Evolutionary conservation across 1,139 yeast genomes (phyloP).

Genomic region (Zygoascus meyerae): DNA sequence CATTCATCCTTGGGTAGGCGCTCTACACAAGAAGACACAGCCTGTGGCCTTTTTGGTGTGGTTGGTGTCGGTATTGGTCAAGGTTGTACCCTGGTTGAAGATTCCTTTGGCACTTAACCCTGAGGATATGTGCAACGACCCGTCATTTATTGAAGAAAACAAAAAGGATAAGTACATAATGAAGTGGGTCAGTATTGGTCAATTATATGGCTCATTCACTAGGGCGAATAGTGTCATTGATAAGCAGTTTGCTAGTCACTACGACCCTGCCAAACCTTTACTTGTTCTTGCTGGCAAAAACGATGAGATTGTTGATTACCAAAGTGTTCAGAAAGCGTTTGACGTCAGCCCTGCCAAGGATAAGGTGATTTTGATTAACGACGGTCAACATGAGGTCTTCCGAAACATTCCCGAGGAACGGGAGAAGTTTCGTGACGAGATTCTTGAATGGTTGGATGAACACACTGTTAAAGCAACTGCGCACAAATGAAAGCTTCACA

Average conservation of each 20-base stretch:
- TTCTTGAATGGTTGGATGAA: slow-evolving; percentile 39
- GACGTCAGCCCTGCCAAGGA: slow-evolving; percentile 35
- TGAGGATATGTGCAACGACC: slow-evolving; percentile 53
- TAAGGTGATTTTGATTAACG: slow-evolving; percentile 34
- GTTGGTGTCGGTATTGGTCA: slow-evolving; percentile 45
- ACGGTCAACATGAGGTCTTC: slow-evolving; percentile 34
- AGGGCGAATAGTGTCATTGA: slow-evolving; percentile 53
- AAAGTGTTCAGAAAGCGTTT: slow-evolving; percentile 47
- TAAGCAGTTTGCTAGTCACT: slow-evolving; percentile 40
- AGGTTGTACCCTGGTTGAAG: slow-evolving; percentile 47
- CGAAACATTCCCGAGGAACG: slow-evolving; percentile 41
- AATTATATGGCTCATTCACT: slow-evolving; percentile 57
- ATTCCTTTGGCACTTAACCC: slow-evolving; percentile 54
- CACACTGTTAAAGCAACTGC: slow-evolving; percentile 15
- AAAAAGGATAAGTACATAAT: slow-evolving; percentile 51
- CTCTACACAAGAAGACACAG: slow-evolving; percentile 52
- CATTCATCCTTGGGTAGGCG: slow-evolving; percentile 60
- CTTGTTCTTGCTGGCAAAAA: slow-evolving; percentile 50
- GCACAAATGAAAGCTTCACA: no score
- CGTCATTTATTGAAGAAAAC: slow-evolving; percentile 24
- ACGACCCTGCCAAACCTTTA: slow-evolving; percentile 41
- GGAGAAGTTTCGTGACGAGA: slow-evolving; percentile 33
- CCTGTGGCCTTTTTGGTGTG: slow-evolving; percentile 44
- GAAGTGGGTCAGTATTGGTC: slow-evolving; percentile 43
- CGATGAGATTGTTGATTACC: slow-evolving; percentile 51